Percentiles rank a stretch among this genome's conserved stretches.
Evolutionary conservation across 140 eudicot species (phyloP).

Genomic region (Ambrosia hybrid): DNA sequence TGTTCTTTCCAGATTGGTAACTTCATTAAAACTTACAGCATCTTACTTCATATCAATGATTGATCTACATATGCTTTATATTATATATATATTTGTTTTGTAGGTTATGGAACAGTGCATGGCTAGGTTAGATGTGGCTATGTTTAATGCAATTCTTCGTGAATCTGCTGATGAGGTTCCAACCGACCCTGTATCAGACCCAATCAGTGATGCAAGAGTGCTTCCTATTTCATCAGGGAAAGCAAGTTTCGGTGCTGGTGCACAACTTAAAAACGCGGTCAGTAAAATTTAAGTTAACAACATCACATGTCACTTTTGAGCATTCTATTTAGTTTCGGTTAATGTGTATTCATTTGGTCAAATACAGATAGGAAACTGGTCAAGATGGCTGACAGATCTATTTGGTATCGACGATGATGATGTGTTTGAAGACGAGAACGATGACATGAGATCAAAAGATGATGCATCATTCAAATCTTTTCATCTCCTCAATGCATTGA

Average conservation of each 20-base stretch:
- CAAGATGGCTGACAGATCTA: slow-evolving; percentile 92
- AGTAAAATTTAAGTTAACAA: slow-evolving; percentile 22
- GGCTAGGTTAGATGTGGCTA: slow-evolving; percentile 87
- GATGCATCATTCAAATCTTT: slow-evolving; percentile 60
- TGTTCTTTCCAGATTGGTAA: slow-evolving; percentile 75
- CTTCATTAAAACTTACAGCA: neutral
- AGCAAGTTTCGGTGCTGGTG: slow-evolving; percentile 95
- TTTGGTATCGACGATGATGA: slow-evolving; percentile 75
- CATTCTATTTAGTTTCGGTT: neutral
- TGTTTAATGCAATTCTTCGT: slow-evolving; percentile 96
- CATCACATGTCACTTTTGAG: slow-evolving; percentile 8
- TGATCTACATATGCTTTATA: neutral
- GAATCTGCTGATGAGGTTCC: slow-evolving; percentile 87
- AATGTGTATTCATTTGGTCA: slow-evolving; percentile 17
- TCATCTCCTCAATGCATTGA: slow-evolving; percentile 77
- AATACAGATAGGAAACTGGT: slow-evolving; percentile 93
- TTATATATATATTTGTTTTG: neutral
- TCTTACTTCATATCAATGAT: neutral
- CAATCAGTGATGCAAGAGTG: slow-evolving; percentile 88
- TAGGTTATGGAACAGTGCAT: slow-evolving; percentile 92
- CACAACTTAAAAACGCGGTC: slow-evolving; percentile 87
- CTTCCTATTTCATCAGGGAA: slow-evolving; percentile 89
- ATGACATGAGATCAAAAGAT: slow-evolving; percentile 24
- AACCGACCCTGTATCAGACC: slow-evolving; percentile 92
- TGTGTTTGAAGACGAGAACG: slow-evolving; percentile 34